Evolutionary conservation across 164 flowering plant species (phyloP), one percentile per base, ranked within the genome.

Genomic region (Akebia trifoliata): DNA sequence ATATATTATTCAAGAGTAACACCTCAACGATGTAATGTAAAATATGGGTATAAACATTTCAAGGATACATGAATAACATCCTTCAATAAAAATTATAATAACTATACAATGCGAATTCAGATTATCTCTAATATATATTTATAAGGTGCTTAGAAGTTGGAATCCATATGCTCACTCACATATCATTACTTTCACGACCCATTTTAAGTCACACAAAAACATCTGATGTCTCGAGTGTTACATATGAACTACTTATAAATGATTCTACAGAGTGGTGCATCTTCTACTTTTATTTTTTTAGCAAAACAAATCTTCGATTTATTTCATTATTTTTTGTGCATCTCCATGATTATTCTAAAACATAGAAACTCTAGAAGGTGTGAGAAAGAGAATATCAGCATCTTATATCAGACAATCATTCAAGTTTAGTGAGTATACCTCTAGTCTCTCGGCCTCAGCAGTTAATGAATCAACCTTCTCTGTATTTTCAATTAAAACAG

Each of bases 401-500:
- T n/a, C n/a, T n/a, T n/a, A n/a, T n/a, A n/a, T n/a, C n/a, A n/a
- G n/a, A n/a, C n/a, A n/a, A n/a, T n/a, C 6, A 17, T 18, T 28
- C 39, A 14, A 40, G 61, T 22, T 31, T 39, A 32, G 49, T 30
- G 11, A 25, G n/a, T n/a, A n/a, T 78, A 90, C 99, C 99, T 90
- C 86, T 64, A 94, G 65, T 54, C 67, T 81, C 43, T 83, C 95
- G 6, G 90, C 78, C 65, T 94, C 97, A 60, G 90, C 79, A 8
- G 83, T 80, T 57, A 94, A 72, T 14, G 76, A 71, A 60, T 90
- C 79, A 62, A 94, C 70, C 74, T 85, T 88, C 69, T 76, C 90
- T 0, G 91, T 86, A 65, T 94, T 97, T 73, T 94, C 85, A 67
- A 94, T 67, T 50, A 94, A 61, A 21, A 94, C 85, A 30, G 93